A percentile compares a stretch with the other conserved stretches of the same genome.
phyloP scores from a whole-genome alignment of 208 protist species.

The Leishmania arabica region DNA sequence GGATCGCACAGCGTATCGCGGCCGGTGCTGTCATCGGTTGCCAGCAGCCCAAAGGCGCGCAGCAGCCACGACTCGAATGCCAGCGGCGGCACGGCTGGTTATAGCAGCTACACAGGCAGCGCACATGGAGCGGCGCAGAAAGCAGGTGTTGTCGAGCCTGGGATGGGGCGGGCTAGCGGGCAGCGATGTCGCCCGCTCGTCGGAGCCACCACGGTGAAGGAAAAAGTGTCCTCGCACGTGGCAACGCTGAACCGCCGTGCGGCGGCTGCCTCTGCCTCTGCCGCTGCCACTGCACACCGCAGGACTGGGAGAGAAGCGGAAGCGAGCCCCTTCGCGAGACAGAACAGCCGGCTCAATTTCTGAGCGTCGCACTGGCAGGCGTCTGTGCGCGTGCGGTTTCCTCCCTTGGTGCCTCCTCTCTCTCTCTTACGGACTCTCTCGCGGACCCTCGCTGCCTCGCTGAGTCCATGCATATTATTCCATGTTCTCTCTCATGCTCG shows the following conservation, averaged over 20 bases:
- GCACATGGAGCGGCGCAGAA: conserved; percentile 1
- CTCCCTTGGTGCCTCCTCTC: neutral
- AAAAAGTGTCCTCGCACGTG: neutral
- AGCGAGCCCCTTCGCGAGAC: neutral
- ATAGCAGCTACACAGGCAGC: neutral
- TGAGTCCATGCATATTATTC: neutral
- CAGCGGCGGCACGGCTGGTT: conserved; percentile 11
- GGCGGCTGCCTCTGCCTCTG: neutral
- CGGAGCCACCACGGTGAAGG: neutral
- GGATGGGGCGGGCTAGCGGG: conserved; percentile 9
- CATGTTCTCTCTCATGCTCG: conserved; percentile 24
- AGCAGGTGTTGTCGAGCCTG: neutral
- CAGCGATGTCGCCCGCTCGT: conserved; percentile 5
- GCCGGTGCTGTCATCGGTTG: conserved; percentile 24
- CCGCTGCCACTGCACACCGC: conserved; percentile 2
- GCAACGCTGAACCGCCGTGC: neutral
- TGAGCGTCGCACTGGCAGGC: neutral
- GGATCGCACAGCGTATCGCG: conserved; percentile 5
- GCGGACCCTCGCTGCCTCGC: neutral
- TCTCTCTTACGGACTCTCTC: too few species aligned
- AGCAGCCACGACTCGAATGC: conserved; percentile 19
- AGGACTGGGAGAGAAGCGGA: neutral
- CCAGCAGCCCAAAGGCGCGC: conserved; percentile 23
- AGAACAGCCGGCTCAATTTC: neutral
- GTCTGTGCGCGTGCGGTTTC: neutral